Evolutionary conservation across 257 asterid genomes (phyloP).

Genomic region (Coffea eugenioides): DNA sequence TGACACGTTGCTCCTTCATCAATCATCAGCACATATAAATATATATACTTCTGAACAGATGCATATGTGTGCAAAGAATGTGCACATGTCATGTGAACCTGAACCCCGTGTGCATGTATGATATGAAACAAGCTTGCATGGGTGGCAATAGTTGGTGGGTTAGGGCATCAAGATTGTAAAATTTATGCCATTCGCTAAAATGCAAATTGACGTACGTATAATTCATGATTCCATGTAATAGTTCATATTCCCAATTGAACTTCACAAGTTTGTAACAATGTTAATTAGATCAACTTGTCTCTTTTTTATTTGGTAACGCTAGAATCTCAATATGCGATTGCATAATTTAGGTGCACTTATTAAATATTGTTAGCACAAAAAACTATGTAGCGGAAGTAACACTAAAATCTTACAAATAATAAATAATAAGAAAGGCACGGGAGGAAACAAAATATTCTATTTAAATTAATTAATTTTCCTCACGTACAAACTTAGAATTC

Average conservation of each 20-base stretch:
- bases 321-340: not conserved
- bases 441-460: too few relatives aligned
- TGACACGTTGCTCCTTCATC: slow-evolving; percentile 8
- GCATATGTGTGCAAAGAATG: not conserved
- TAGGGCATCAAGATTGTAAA: slow-evolving; percentile 19
- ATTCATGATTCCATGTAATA: not conserved
- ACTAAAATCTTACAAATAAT: too few relatives aligned
- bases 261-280: not conserved
- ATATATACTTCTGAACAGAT: not conserved
- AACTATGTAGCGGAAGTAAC: too few relatives aligned
- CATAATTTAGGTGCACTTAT: not conserved
- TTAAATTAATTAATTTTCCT: too few relatives aligned
- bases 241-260: not conserved
- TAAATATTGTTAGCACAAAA: too few relatives aligned
- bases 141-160: slow-evolving; percentile 41
- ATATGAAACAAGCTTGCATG: slow-evolving; percentile 10
- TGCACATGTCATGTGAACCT: slow-evolving; percentile 7
- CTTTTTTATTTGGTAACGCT: not conserved
- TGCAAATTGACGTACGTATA: slow-evolving; percentile 3
- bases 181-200: slow-evolving; percentile 23
- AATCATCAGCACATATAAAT: not conserved
- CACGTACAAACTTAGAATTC: too few relatives aligned
- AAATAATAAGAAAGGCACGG: too few relatives aligned
- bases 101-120: not conserved
- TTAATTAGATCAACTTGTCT: not conserved